Conservation (phyloP, 2,329 filamentous ascomycete genomes). For the Aspergillus sp. region DNA sequence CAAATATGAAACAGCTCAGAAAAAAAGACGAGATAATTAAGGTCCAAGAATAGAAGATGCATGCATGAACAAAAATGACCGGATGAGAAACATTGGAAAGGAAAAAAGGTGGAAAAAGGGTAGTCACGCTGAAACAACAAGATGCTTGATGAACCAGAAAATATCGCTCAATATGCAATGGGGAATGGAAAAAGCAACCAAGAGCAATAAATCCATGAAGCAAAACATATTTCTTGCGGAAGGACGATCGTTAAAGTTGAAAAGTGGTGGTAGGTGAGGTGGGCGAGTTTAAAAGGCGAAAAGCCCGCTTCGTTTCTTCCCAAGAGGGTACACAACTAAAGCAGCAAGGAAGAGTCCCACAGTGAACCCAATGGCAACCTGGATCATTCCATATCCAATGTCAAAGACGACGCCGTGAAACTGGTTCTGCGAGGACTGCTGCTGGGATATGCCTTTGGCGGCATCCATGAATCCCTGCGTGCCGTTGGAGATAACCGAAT, state of each 20-base stretch:
- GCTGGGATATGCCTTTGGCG: slow-evolving; percentile 18
- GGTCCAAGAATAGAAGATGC: too few relatives aligned
- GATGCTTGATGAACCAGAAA: too few relatives aligned
- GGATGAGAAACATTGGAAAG: too few relatives aligned
- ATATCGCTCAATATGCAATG: too few relatives aligned
- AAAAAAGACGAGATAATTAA: too few relatives aligned
- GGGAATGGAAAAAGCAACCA: neutral
- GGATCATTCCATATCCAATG: slow-evolving; percentile 46
- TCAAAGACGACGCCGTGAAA: slow-evolving; percentile 35
- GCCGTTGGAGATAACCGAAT: slow-evolving; percentile 43
- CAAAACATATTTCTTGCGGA: neutral
- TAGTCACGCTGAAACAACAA: too few relatives aligned
- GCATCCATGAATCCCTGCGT: slow-evolving; percentile 26
- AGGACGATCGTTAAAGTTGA: neutral
- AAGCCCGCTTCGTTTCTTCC: slow-evolving; percentile 45
- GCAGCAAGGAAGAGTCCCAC: slow-evolving; percentile 46
- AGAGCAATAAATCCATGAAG: neutral
- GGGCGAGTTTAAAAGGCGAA: slow-evolving; percentile 38
- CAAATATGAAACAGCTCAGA: too few relatives aligned
- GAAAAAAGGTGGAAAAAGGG: too few relatives aligned
- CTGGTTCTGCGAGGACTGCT: slow-evolving; percentile 6
- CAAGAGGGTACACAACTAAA: slow-evolving; percentile 44
- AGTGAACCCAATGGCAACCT: slow-evolving; percentile 47
- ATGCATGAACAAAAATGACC: too few relatives aligned
- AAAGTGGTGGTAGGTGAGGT: neutral